Base-by-base conservation (phyloP, 2,329 filamentous ascomycete genomes). In the Colletotrichum scovillei region DNA sequence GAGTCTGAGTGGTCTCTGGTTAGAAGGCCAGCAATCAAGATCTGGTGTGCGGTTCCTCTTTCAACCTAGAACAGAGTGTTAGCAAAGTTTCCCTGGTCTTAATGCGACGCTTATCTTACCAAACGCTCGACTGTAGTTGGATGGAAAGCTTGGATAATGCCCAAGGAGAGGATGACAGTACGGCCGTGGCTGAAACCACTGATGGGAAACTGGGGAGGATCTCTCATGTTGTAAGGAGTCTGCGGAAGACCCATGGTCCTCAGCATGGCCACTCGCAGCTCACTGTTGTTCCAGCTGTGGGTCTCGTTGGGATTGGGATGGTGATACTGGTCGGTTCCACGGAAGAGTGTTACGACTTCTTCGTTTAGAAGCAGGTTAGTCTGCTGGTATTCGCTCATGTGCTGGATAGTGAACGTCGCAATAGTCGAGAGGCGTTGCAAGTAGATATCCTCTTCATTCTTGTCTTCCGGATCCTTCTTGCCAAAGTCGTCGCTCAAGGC, bases 261-360 rank as follows among this genome's bases (percentile, higher is more conserved):
- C 14, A 74, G 53, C 72, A 74, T 74, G 14, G 69, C 72, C 22
- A 63, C 69, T 67, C 72, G n/a, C 11, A 74, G 30, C 22, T 74
- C 68, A 8, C 63, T 42, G 4, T 63, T 72, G 28, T 64, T 58
- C 72, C 72, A 74, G 26, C 38, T 69, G 28, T 72, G 68, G 8
- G n/a, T 49, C 3, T 52, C 11, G n/a, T 22, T n/a, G 46, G 72
- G 52, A 32, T 68, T 60, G 8, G 63, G 60, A 11, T 63, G 63
- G 26, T 12, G 19, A 46, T 63, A 74, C 28, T 55, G 42, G 30
- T 74, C 73, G 35, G 65, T 68, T 11, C 76, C 78, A 4, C 79
- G 80, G 78, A 86, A 86, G 6, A 86, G 79, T 9, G 77, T 80
- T 19, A 85, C 74, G 7, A 81, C 79, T n/a, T 80, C 81, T 4